These are phyloP conservation scores for Umbelopsis vinacea DNA, from an alignment of 192 early-diverging fungal genomes.

Conservation along the genomic window DNA sequence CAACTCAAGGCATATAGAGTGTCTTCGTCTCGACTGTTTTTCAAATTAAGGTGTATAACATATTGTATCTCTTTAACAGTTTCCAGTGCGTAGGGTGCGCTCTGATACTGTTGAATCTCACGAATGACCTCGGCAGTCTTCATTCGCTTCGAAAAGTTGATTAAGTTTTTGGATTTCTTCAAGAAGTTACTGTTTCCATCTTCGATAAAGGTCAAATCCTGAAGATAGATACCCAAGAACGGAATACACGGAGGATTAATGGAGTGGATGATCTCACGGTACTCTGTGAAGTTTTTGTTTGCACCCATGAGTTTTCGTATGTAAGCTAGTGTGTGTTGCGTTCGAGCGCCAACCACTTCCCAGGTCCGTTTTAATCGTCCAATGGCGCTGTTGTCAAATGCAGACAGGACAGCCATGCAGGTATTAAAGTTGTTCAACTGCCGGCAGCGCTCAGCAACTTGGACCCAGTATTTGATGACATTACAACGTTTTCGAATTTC, in stretches of 20 bases:
- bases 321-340: constrained; percentile 59
- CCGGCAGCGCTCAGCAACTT: constrained; percentile 82
- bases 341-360: constrained; percentile 69
- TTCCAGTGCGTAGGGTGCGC: constrained; percentile 78
- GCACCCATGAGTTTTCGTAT: constrained; percentile 82
- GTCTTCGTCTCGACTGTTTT: constrained; percentile 70
- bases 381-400: constrained; percentile 86
- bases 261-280: constrained; percentile 83
- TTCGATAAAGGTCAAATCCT: constrained; percentile 93
- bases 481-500: constrained; percentile 80
- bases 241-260: constrained; percentile 86
- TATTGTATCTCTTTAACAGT: constrained; percentile 86
- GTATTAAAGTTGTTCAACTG: constrained; percentile 94
- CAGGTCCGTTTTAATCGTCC: constrained; percentile 91
- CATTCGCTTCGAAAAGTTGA: constrained; percentile 93
- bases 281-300: constrained; percentile 81
- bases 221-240: constrained; percentile 81
- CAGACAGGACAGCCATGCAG: constrained; percentile 88
- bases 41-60: constrained; percentile 71
- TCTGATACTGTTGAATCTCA: constrained; percentile 93
- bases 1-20: constrained; percentile 81
- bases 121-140: constrained; percentile 91
- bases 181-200: constrained; percentile 88
- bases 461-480: constrained; percentile 85
- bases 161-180: constrained; percentile 63